Base-by-base conservation (phyloP, 1,139 yeast genomes). In the Geotrichum carabidarum region DNA sequence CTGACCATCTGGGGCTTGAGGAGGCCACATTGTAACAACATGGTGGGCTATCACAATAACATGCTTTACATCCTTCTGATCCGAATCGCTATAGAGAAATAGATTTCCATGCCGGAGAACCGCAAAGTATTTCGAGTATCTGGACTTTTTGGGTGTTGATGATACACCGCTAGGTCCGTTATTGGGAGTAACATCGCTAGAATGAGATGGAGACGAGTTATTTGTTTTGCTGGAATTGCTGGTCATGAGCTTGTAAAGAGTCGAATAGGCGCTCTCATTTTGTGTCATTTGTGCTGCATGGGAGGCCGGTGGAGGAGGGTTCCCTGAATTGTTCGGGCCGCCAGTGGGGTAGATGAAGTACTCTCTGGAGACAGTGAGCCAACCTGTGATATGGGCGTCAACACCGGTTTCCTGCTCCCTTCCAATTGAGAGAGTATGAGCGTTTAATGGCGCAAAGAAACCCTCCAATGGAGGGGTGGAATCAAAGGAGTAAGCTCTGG, bases 21-120 rank as follows among this genome's bases (percentile, higher is more conserved):
- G 78, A 1, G 98, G 99, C 97, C 97, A 93, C n/a, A 90, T 71
- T 0, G 86, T 74, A 0, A 89, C 85, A 50, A 87, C 75, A 62
- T 82, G 81, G 63, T 84, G 80, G 4, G 86, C 79, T 40, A 91
- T 70, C 1, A 87, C 91, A 59, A 91, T 81, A 5, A 87, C 96
- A 68, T 88, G 94, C 60, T 82, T 81, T 17, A 89, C 84, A 63
- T 84, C 84, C 57, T 77, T 78, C 64, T 82, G 75, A 50, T 76
- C 74, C 59, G 85, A 85, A 62, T 84, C 87, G 60, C 81, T 81
- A 70, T 87, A 91, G 11, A 93, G 73, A 64, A 91, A 88, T 54
- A 93, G 71, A 64, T 90, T 90, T 0, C 97, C 96, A 64, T 90
- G 96, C 61, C 85, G 63, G 30, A 71, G 62, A 62, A 81, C 71